These are phyloP conservation scores for Aphanomyces astaci DNA, from an alignment of 352 stramenopile species.

Conservation along the genomic window DNA sequence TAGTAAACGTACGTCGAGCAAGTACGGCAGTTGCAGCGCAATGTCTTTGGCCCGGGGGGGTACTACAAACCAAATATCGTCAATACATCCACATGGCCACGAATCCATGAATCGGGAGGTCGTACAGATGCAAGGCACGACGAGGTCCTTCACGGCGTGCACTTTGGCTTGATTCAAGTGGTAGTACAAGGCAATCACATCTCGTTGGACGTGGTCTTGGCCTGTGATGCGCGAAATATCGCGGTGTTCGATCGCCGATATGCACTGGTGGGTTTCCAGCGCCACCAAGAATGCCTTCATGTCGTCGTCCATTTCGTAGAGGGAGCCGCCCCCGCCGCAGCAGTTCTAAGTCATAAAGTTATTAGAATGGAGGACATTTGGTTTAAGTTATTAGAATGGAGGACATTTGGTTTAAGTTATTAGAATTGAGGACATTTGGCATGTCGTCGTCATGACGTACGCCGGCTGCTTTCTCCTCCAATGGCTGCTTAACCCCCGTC, in stretches of 20 bases:
- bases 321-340: neutral
- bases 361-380: too few relatives aligned
- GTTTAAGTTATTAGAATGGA: too few relatives aligned
- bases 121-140: slow-evolving; percentile 57
- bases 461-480: slow-evolving; percentile 8
- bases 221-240: slow-evolving; percentile 7
- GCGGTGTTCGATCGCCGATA: slow-evolving; percentile 16
- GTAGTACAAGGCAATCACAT: slow-evolving; percentile 78
- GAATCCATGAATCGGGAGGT: too few relatives aligned
- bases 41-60: slow-evolving; percentile 57
- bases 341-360: too few relatives aligned
- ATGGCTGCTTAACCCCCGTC: slow-evolving; percentile 9
- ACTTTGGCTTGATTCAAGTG: slow-evolving; percentile 46
- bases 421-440: too few relatives aligned
- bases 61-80: slow-evolving; percentile 30
- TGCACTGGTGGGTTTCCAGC: slow-evolving; percentile 10
- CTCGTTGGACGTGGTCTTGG: slow-evolving; percentile 25
- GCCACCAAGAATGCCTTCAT: slow-evolving; percentile 9
- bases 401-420: too few relatives aligned
- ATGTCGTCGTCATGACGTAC: slow-evolving; percentile 4
- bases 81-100: too few relatives aligned
- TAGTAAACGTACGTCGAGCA: slow-evolving; percentile 63
- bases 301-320: slow-evolving; percentile 15
- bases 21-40: slow-evolving; percentile 62
- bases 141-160: slow-evolving; percentile 49